Conservation (phyloP, 306 rosid species). For the Quercus robur region DNA sequence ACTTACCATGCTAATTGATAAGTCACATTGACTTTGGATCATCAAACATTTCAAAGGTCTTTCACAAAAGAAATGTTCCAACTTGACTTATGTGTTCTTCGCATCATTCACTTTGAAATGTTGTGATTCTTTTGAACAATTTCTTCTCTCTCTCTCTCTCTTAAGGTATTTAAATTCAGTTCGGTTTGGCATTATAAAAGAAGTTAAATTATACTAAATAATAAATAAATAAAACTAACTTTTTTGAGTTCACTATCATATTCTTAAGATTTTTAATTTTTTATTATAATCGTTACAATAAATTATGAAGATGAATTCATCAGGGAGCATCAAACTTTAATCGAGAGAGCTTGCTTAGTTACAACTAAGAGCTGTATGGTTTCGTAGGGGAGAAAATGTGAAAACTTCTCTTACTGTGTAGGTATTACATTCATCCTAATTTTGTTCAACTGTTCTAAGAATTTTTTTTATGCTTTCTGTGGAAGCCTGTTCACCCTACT, state of each 20-base stretch:
- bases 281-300: too few relatives aligned
- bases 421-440: neutral
- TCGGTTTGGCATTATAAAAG: too few relatives aligned
- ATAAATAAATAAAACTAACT: neutral
- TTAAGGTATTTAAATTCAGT: neutral
- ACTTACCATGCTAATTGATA: neutral
- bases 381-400: neutral
- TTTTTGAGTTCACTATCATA: neutral
- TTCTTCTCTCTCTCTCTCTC: neutral
- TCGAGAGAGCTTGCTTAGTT: too few relatives aligned
- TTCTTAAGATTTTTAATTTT: neutral
- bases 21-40: constrained; percentile 1
- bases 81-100: neutral
- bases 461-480: too few relatives aligned
- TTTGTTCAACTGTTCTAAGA: neutral
- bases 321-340: too few relatives aligned
- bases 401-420: neutral
- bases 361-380: neutral
- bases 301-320: too few relatives aligned
- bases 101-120: neutral
- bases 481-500: too few relatives aligned
- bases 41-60: neutral
- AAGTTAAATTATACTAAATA: too few relatives aligned
- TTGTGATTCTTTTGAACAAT: neutral
- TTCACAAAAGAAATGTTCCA: neutral